phyloP scores from a whole-genome alignment of 2,329 filamentous ascomycete genomes.

The Claviceps sp. region DNA sequence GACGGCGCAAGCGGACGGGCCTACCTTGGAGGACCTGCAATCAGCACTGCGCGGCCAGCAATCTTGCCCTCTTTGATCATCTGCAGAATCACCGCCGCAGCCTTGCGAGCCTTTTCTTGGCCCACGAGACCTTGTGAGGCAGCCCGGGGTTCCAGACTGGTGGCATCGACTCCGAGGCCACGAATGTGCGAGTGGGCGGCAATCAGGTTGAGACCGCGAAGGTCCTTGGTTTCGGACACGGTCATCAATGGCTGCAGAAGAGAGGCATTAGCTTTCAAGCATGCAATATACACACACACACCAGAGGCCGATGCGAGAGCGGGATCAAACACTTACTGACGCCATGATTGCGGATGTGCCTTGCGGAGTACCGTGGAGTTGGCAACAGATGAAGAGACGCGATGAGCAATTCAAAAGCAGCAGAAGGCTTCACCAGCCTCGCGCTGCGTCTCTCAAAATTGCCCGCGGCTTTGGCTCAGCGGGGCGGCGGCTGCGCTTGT shows the following conservation, averaged over 20 bases:
- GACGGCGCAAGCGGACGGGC: not conserved
- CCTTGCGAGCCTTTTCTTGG: conserved; percentile 92
- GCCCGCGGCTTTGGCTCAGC: not conserved
- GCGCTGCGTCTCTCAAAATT: conserved; percentile 3
- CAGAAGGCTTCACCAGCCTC: not conserved
- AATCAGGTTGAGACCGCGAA: conserved; percentile 92
- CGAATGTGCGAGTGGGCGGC: conserved; percentile 97
- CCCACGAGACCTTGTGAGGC: conserved; percentile 89
- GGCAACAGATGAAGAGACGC: not conserved
- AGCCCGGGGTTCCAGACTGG: conserved; percentile 74
- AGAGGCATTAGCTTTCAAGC: not conserved
- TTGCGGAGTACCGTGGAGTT: not conserved
- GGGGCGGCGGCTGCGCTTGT: conserved; percentile 1
- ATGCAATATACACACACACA: not conserved
- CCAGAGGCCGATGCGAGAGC: not conserved
- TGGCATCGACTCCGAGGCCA: conserved; percentile 82
- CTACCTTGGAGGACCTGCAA: conserved; percentile 80
- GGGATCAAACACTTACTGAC: conserved; percentile 29
- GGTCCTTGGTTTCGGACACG: conserved; percentile 88
- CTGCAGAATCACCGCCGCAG: conserved; percentile 87
- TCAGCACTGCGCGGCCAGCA: conserved; percentile 84
- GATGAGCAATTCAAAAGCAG: not conserved
- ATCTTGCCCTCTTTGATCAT: conserved; percentile 99
- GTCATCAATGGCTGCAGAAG: conserved; percentile 48
- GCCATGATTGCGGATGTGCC: conserved; percentile 28